These are phyloP conservation scores for Fagopyrum esculentum DNA, from an alignment of 148 eudicot species.

Conservation along the genomic window DNA sequence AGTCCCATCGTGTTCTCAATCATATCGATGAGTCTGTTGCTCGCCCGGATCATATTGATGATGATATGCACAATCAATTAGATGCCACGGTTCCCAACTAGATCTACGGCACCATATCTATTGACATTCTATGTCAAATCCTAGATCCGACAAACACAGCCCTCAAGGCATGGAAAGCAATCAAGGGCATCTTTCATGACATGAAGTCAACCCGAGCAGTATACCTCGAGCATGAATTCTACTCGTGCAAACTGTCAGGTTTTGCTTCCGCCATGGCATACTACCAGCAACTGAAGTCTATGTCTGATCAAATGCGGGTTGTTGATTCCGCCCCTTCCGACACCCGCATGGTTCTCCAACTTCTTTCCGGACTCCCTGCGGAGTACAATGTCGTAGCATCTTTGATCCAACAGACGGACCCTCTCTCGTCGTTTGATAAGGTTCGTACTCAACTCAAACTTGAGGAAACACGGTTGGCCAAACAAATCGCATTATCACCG, in stretches of 20 bases:
- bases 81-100: slow-evolving; percentile 22
- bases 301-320: slow-evolving; percentile 15
- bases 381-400: too few relatives aligned
- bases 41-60: background rate
- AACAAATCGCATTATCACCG: background rate
- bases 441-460: background rate
- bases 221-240: slow-evolving; percentile 17
- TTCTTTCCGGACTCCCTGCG: too few relatives aligned
- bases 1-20: background rate
- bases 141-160: slow-evolving; percentile 13
- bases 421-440: too few relatives aligned
- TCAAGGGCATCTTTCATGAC: slow-evolving; percentile 21
- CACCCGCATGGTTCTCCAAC: background rate
- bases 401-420: too few relatives aligned
- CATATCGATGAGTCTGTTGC: background rate
- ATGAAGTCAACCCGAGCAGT: slow-evolving; percentile 19
- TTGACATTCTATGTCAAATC: slow-evolving; percentile 19
- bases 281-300: slow-evolving; percentile 15
- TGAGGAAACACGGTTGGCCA: background rate
- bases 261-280: slow-evolving; percentile 11
- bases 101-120: slow-evolving; percentile 30
- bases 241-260: background rate
- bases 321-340: slow-evolving; percentile 20
- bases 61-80: background rate
- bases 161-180: slow-evolving; percentile 5